Evolutionary conservation across 306 rosid genomes (phyloP).

Genomic region (Coriaria nepalensis): DNA sequence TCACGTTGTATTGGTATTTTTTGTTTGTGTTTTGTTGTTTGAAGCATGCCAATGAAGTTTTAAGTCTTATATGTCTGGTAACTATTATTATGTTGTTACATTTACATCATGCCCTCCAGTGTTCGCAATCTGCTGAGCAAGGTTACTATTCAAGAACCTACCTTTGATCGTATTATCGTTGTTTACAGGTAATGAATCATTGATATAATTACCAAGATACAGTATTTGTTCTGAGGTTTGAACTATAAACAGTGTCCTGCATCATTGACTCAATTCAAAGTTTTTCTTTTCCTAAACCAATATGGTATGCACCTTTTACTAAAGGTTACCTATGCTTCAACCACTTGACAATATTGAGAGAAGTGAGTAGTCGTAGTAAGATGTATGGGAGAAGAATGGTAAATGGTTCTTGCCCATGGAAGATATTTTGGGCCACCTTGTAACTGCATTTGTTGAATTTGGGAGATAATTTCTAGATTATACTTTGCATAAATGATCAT

Average conservation of each 20-base stretch:
- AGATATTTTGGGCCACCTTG: background rate
- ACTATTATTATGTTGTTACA: constrained; percentile 2
- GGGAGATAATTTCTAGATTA: too few relatives aligned
- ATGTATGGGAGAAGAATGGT: too few relatives aligned
- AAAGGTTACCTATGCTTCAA: too few relatives aligned
- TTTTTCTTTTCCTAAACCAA: constrained; percentile 1
- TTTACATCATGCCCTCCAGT: constrained; percentile 23
- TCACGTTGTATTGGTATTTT: too few relatives aligned
- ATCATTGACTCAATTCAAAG: background rate
- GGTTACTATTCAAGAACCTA: constrained; percentile 85
- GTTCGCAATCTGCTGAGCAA: constrained; percentile 43
- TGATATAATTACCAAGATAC: background rate
- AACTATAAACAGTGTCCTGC: constrained; percentile 4
- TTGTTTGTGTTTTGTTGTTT: background rate
- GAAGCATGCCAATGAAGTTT: too few relatives aligned
- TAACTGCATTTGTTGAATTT: too few relatives aligned
- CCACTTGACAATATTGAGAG: too few relatives aligned
- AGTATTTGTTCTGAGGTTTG: background rate
- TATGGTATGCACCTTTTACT: too few relatives aligned
- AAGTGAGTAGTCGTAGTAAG: too few relatives aligned
- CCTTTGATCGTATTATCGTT: constrained; percentile 87
- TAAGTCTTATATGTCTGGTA: background rate
- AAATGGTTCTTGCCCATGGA: too few relatives aligned
- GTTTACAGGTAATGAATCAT: constrained; percentile 58
- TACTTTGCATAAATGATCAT: too few relatives aligned